Evolutionary conservation across 2,329 filamentous ascomycete genomes (phyloP).

Genomic region (Sporothrix euskadiensis): DNA sequence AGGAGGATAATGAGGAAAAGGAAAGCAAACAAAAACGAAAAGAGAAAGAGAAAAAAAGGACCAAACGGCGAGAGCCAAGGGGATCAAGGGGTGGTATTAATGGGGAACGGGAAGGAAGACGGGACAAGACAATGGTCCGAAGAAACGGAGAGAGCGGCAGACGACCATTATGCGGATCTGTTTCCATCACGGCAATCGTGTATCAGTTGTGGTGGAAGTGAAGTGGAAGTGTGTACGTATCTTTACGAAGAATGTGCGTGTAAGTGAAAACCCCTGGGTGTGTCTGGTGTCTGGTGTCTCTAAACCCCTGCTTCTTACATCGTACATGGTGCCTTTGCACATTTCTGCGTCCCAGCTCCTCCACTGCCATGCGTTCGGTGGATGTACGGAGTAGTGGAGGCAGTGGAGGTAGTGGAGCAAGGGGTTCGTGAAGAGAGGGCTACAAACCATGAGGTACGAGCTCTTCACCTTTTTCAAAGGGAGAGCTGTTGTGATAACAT

Average conservation of each 20-base stretch:
- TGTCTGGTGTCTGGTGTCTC: not conserved
- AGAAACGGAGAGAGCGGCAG: not conserved
- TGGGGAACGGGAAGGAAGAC: not conserved
- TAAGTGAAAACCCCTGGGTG: not conserved
- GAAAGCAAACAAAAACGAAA: not conserved
- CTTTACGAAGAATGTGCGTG: not conserved
- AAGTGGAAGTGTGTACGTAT: not conserved
- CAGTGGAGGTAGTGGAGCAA: not conserved
- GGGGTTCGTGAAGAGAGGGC: not conserved
- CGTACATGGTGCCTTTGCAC: not conserved
- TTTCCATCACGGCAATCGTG: constrained; percentile 15
- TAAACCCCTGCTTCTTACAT: not conserved
- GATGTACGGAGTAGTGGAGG: not conserved
- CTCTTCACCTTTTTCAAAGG: too few species aligned
- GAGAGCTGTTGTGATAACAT: too few species aligned
- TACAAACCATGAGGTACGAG: not conserved
- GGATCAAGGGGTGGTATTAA: not conserved
- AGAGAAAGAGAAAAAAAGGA: not conserved
- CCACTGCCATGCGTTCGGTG: constrained; percentile 4
- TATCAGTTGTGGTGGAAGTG: not conserved
- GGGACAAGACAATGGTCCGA: not conserved
- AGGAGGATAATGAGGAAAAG: not conserved
- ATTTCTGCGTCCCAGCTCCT: constrained; percentile 7
- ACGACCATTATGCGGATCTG: constrained; percentile 13
- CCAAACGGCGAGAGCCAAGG: not conserved